Conservation (phyloP, 352 stramenopile genomes). For the Thalassiosira livingstoniorum region DNA sequence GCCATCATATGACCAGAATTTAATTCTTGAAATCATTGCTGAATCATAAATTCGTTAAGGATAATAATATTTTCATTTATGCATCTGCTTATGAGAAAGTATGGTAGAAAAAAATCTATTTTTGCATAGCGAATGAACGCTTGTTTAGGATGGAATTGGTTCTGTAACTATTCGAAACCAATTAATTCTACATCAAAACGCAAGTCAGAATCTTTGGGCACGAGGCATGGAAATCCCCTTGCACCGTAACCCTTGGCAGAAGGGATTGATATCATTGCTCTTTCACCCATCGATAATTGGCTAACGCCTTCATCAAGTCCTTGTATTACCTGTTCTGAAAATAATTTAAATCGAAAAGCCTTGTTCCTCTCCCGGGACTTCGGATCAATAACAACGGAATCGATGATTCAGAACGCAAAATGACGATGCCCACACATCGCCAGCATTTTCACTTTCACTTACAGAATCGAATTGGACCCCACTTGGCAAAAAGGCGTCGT, state of each 20-base stretch:
- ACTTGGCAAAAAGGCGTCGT: conserved; percentile 10
- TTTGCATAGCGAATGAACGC: neutral
- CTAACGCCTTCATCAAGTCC: conserved; percentile 18
- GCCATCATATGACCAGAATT: no score
- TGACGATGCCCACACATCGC: no score
- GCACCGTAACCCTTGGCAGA: conserved; percentile 10
- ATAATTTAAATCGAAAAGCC: conserved; percentile 10
- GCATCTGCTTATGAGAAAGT: no score
- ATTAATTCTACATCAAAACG: conserved; percentile 24
- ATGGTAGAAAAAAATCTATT: no score
- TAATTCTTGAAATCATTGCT: no score
- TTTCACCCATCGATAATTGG: conserved; percentile 17
- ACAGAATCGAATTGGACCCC: conserved; percentile 14
- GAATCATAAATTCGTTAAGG: no score
- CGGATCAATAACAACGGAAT: neutral
- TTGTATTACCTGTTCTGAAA: conserved; percentile 17
- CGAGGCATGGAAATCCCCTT: conserved; percentile 23
- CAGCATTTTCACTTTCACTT: no score
- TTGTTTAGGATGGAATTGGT: neutral
- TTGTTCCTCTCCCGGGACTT: conserved; percentile 12
- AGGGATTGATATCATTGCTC: conserved; percentile 9
- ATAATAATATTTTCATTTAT: no score
- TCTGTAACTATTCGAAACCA: conserved; percentile 1
- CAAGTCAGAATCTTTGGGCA: conserved; percentile 22
- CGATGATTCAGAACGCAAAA: neutral